These are phyloP conservation scores for Acorus calamus DNA, from an alignment of 106 monocot species.

Conservation along the genomic window DNA sequence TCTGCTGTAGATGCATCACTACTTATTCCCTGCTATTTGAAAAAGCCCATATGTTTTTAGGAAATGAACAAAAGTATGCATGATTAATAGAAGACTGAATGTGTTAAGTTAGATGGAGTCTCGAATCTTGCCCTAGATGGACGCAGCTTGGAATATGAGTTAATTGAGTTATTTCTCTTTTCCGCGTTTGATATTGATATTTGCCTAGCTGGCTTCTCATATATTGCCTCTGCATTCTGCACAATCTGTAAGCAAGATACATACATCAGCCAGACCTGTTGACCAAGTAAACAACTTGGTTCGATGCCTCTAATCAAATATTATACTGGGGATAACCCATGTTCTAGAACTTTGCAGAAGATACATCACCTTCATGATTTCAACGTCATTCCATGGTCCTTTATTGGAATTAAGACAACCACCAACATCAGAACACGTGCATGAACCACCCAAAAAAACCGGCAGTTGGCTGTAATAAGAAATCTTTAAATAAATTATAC, in stretches of 20 bases:
- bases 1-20: constrained; percentile 52
- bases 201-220: constrained; percentile 23
- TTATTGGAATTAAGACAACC: constrained; percentile 58
- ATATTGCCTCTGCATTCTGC: constrained; percentile 22
- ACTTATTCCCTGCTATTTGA: constrained; percentile 26
- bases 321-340: background rate
- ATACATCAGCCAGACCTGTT: too few species aligned
- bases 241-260: constrained; percentile 31
- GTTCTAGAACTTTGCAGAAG: background rate
- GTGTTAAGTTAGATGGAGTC: background rate
- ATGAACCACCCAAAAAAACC: constrained; percentile 51
- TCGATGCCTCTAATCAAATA: too few species aligned
- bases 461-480: constrained; percentile 29
- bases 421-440: constrained; percentile 43
- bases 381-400: constrained; percentile 70
- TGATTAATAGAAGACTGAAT: background rate
- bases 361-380: constrained; percentile 43
- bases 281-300: too few species aligned
- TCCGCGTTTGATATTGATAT: constrained; percentile 35
- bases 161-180: constrained; percentile 6
- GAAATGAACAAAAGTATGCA: background rate
- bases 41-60: background rate
- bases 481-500: too few species aligned
- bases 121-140: constrained; percentile 27
- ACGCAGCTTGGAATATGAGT: constrained; percentile 9